Evolutionary conservation across 768 basidiomycete species (phyloP), one percentile per base, ranked within the genome.

Genomic region (Stropharia rugosoannulata): DNA sequence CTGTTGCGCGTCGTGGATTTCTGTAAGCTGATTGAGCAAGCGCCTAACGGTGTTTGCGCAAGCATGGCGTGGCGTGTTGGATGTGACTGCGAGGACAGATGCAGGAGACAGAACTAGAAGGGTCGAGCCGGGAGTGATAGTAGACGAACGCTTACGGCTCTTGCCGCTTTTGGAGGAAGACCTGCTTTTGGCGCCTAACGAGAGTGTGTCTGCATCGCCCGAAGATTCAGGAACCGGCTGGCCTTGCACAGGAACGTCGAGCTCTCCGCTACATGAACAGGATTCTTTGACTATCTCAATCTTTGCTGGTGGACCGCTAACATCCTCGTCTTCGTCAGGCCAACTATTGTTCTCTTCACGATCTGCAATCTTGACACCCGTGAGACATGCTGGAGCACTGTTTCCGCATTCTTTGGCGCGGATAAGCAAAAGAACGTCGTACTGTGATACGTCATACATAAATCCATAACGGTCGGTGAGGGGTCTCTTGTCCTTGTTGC

Each of bases 391-490:
- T 3, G 93, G 91, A 0, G 92, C 92, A 0, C 87, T 82, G 61
- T 81, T 88, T 45, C 81, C 76, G 56, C 88, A 91, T 54, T 86
- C 85, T 63, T 78, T 82, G 15, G 89, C 90, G 27, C 89, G 79
- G 8, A 89, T 68, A 25, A 95, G 78, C 12, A 96, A 72, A 22
- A 93, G 76, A 25, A 90, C 78, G 62, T 95, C 93, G 62, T 93
- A 92, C 62, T 85, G 80, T 2, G 86, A 83, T 1, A 93, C 81
- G 60, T 94, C 92, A 56, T 95, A 95, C 69, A 95, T 87, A 73
- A 95, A 95, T 0, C 94, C 94, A 63, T 87, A 95, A 5, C 92
- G 85, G 58, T 95, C 94, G 16, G 92, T 93, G 54, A 94, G 73
- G 3, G 83, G 83, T 46, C 82, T 76, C 49, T 80, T 78, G 54